Base-by-base conservation (phyloP, 352 stramenopile genomes). In the Pythium aristosporum region DNA sequence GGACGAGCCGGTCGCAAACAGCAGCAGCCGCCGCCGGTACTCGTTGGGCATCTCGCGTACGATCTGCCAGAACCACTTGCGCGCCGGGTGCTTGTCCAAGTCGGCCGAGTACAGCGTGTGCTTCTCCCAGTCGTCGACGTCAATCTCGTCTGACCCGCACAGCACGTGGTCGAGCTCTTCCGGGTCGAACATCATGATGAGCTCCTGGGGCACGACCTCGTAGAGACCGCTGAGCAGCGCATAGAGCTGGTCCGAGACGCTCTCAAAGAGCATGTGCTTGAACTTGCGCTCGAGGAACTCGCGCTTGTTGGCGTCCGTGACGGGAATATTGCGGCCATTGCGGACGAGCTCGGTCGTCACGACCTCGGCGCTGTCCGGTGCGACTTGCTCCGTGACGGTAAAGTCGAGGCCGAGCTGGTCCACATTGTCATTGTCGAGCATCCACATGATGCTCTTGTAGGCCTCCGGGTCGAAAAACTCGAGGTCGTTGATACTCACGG, bases 111-210 rank as follows among this genome's bases (percentile, higher is more conserved):
- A 70, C 18, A 71, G 61, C 1, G 96, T 98, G 67, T 98, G 72
- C 6, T 70, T 65, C 64, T 94, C 87, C 97, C 97, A 99, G 75
- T 99, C 97, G 12, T 94, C 85, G 34, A 99, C 94, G 48, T 98
- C 89, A 62, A 99, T 98, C 72, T 94, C 85, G 6, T 96, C 92
- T 41, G 98, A 82, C n/a, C 97, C 97, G 63, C 96, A 99, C 59
- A 99, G 84, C 30, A 99, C 61, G 56, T 98, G 82, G 68, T 99
- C 96, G 7, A 99, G 79, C 76, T 99, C 96, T 78, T 99, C 95
- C 30, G 96, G 96, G 71, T 99, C 97, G 72, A 99, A 99, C 9
- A 98, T 80, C 53, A 97, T 89, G 28, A 99, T 68, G 48, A 99
- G 80, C 28, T 96, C 80, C 47, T 95, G 88, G 2, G 97, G 97